phyloP scores from a whole-genome alignment of 352 stramenopile genomes.

The Achlya hypogyna region DNA sequence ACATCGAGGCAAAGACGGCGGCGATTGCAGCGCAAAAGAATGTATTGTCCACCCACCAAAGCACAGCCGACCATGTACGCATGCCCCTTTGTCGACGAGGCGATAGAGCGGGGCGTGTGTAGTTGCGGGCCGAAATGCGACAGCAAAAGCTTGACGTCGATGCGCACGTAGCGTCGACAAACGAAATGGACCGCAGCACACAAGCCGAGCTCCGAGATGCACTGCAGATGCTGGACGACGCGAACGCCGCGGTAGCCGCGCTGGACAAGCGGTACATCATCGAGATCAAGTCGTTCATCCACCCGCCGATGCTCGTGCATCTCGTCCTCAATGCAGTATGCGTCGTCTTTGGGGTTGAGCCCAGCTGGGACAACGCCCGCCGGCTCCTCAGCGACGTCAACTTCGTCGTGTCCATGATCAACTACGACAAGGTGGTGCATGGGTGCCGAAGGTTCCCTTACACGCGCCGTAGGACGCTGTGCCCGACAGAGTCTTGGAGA shows the following conservation, averaged over 20 bases:
- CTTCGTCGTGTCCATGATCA: constrained; percentile 56
- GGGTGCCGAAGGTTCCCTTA: not conserved
- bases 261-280: constrained; percentile 68
- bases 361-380: constrained; percentile 62
- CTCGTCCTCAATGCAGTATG: constrained; percentile 63
- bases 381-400: constrained; percentile 54
- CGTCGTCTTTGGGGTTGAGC: constrained; percentile 57
- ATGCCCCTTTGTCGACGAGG: not conserved
- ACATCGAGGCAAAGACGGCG: constrained; percentile 18
- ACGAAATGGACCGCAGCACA: constrained; percentile 47
- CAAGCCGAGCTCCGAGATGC: constrained; percentile 48
- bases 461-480: constrained; percentile 32
- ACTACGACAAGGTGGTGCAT: constrained; percentile 41
- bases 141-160: constrained; percentile 47
- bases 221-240: constrained; percentile 55
- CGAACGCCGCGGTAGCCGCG: constrained; percentile 43
- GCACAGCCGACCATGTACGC: not conserved
- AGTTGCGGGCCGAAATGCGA: constrained; percentile 46
- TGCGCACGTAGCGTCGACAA: constrained; percentile 52
- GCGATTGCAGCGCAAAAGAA: not conserved
- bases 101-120: not conserved
- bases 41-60: not conserved
- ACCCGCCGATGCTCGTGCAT: constrained; percentile 53
- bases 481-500: constrained; percentile 27
- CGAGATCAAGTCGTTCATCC: constrained; percentile 80